Percentiles rank a stretch among this genome's conserved stretches.
Evolutionary conservation across 2,329 filamentous ascomycete genomes (phyloP).

Genomic region (Daldinia eschscholtzii): DNA sequence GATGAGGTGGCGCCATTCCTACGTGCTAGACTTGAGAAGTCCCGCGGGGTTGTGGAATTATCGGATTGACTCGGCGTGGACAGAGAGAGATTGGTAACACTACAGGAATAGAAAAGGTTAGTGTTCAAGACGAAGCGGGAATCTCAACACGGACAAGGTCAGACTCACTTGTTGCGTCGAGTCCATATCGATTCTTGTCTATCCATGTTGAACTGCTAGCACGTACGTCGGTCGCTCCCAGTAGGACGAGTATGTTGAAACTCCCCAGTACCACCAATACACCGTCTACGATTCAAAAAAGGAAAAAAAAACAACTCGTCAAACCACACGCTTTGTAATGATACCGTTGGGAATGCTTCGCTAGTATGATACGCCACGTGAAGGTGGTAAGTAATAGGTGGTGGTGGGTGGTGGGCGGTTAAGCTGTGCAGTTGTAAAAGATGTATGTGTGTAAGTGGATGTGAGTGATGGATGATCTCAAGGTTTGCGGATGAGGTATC

Average conservation of each 20-base stretch:
- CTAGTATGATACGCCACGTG: conserved; percentile 19
- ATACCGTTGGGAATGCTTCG: conserved; percentile 1
- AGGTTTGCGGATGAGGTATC: conserved; percentile 5
- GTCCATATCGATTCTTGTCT: conserved; percentile 73
- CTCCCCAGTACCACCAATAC: conserved; percentile 37
- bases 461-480: conserved; percentile 16
- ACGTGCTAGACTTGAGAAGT: conserved; percentile 63
- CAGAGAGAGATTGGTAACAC: conserved; percentile 90
- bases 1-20: conserved; percentile 78
- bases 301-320: not conserved
- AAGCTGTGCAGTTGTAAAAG: conserved; percentile 15
- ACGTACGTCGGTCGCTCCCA: conserved; percentile 34
- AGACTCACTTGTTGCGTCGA: conserved; percentile 82
- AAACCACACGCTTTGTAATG: conserved; percentile 4
- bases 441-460: not conserved
- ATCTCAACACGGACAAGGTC: conserved; percentile 8
- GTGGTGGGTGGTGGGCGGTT: conserved; percentile 8
- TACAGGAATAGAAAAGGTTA: conserved; percentile 54
- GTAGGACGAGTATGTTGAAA: conserved; percentile 42
- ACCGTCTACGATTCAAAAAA: conserved; percentile 23
- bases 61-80: conserved; percentile 73
- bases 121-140: conserved; percentile 9
- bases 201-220: conserved; percentile 62
- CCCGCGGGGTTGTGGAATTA: conserved; percentile 61
- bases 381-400: conserved; percentile 7